A percentile compares a stretch with the other conserved stretches of the same genome.
phyloP scores from a whole-genome alignment of 164 flowering plant species.

The Sedum album region DNA sequence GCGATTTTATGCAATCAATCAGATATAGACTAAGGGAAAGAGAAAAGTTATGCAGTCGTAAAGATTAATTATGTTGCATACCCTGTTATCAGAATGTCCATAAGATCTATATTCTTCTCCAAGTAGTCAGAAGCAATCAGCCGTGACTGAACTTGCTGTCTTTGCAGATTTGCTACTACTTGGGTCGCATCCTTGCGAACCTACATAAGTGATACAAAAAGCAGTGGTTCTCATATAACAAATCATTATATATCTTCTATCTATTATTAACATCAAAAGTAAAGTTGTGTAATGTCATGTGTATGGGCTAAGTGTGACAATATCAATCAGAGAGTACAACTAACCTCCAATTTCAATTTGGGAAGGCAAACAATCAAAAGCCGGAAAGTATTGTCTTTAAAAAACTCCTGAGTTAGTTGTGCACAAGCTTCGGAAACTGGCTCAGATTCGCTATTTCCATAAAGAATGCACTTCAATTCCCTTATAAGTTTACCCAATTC shows the following conservation, averaged over 20 bases:
- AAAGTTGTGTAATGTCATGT: no score
- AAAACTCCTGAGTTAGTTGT: slow-evolving; percentile 87
- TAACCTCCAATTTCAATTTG: slow-evolving; percentile 82
- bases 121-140: slow-evolving; percentile 93
- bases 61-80: slow-evolving; percentile 13
- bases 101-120: slow-evolving; percentile 80
- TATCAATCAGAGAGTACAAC: background rate
- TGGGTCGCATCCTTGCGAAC: slow-evolving; percentile 96
- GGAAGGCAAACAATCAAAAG: slow-evolving; percentile 69
- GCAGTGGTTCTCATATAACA: background rate
- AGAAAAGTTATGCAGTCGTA: background rate
- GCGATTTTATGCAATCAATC: background rate
- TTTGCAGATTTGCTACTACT: slow-evolving; percentile 92
- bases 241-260: background rate
- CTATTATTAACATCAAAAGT: no score
- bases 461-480: slow-evolving; percentile 69
- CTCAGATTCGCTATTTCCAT: slow-evolving; percentile 85
- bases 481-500: slow-evolving; percentile 60
- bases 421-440: slow-evolving; percentile 89
- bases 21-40: background rate
- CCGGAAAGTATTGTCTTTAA: slow-evolving; percentile 66
- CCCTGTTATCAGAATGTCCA: slow-evolving; percentile 79
- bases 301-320: background rate
- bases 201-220: slow-evolving; percentile 29
- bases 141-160: slow-evolving; percentile 91